A percentile compares a stretch with the other conserved stretches of the same genome.
Evolutionary conservation across 139 green algal genomes (phyloP).

Genomic region (Raphidocelis subcapitata): DNA sequence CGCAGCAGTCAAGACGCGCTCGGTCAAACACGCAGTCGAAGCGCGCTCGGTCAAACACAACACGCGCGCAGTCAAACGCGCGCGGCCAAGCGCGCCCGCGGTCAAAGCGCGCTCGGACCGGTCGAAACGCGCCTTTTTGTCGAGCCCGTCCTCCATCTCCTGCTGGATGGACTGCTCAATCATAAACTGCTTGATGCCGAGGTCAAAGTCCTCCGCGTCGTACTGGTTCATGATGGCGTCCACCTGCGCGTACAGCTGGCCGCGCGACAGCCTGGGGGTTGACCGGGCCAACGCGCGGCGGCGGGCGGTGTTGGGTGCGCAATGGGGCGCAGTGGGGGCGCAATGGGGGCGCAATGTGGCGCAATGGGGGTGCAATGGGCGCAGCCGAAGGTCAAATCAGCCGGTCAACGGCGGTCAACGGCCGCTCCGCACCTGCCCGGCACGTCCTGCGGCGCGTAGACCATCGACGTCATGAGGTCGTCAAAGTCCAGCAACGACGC

Average conservation of each 20-base stretch:
- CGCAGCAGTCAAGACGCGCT: too few species aligned
- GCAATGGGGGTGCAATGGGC: too few species aligned
- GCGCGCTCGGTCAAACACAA: slow-evolving; percentile 23
- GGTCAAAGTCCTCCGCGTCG: slow-evolving; percentile 61
- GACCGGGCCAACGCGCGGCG: not conserved
- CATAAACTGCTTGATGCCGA: slow-evolving; percentile 71
- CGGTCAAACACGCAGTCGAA: too few species aligned
- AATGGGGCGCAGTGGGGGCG: too few species aligned
- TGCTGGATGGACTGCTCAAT: slow-evolving; percentile 45
- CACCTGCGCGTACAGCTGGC: slow-evolving; percentile 30
- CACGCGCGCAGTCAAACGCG: too few species aligned
- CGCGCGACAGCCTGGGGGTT: slow-evolving; percentile 20
- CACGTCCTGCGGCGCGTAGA: slow-evolving; percentile 42
- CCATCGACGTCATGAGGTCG: slow-evolving; percentile 38
- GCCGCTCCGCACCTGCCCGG: slow-evolving; percentile 8
- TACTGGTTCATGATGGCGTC: slow-evolving; percentile 56
- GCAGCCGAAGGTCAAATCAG: too few species aligned
- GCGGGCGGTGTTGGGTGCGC: not conserved
- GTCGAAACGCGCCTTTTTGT: too few species aligned
- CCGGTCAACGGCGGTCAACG: not conserved
- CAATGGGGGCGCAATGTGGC: not conserved
- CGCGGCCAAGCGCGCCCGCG: not conserved
- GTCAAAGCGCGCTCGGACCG: too few species aligned
- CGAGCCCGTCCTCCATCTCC: slow-evolving; percentile 31
- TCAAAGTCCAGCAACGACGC: slow-evolving; percentile 50